These are phyloP conservation scores for Chytriomyces confervae DNA, from an alignment of 192 early-diverging fungal genomes.

Conservation along the genomic window DNA sequence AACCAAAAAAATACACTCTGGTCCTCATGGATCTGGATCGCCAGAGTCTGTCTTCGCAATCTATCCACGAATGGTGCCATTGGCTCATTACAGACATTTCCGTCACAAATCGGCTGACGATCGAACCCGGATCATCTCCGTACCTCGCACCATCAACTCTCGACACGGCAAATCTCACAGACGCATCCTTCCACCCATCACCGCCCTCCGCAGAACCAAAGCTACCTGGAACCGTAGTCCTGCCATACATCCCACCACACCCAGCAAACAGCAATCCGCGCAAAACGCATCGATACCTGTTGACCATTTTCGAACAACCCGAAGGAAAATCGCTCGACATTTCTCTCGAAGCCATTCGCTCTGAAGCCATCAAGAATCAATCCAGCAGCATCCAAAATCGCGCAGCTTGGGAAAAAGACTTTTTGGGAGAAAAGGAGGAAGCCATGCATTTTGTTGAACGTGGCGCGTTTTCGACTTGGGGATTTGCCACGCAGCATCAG, in stretches of 20 bases:
- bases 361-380: constrained; percentile 9
- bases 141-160: constrained; percentile 24
- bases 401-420: constrained; percentile 30
- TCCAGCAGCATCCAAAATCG: neutral
- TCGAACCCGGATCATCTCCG: constrained; percentile 48
- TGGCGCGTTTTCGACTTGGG: constrained; percentile 44
- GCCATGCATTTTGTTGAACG: constrained; percentile 30
- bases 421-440: constrained; percentile 39
- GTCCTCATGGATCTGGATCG: constrained; percentile 53
- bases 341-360: constrained; percentile 30
- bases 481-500: constrained; percentile 41
- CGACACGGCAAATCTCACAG: constrained; percentile 5
- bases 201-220: constrained; percentile 32
- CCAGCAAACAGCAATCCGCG: constrained; percentile 56
- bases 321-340: constrained; percentile 11
- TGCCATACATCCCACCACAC: constrained; percentile 60
- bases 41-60: constrained; percentile 38
- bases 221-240: constrained; percentile 52
- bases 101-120: constrained; percentile 45
- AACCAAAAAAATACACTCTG: constrained; percentile 43
- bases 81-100: constrained; percentile 61
- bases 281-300: constrained; percentile 50
- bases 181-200: constrained; percentile 36
- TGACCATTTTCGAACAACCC: constrained; percentile 49
- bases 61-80: constrained; percentile 62